Conservation (phyloP, 345 rosid genomes). For the Nephelium lappaceum region DNA sequence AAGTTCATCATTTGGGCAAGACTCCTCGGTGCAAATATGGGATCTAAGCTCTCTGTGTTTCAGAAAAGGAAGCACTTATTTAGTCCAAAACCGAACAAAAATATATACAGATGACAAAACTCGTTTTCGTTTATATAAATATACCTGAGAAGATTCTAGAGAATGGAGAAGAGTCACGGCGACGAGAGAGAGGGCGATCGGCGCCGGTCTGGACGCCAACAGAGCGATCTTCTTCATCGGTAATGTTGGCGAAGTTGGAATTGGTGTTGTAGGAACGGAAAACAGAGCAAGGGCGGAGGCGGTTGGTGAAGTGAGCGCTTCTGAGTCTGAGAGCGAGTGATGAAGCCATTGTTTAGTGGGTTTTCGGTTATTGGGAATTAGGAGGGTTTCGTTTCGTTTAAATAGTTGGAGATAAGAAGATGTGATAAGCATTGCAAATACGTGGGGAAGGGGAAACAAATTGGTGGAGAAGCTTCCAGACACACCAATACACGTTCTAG, state of each 20-base stretch:
- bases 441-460: constrained; percentile 26
- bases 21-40: constrained; percentile 28
- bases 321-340: constrained; percentile 34
- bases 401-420: background rate
- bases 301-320: constrained; percentile 20
- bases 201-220: constrained; percentile 28
- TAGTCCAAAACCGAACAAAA: no score
- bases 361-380: background rate
- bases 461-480: constrained; percentile 25
- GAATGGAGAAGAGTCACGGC: constrained; percentile 9
- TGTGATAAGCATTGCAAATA: background rate
- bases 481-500: background rate
- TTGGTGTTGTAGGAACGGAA: constrained; percentile 49
- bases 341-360: constrained; percentile 36
- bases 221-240: constrained; percentile 24
- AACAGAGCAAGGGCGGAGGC: constrained; percentile 21
- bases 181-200: constrained; percentile 16
- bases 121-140: no score
- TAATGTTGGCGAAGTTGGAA: constrained; percentile 25
- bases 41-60: constrained; percentile 25
- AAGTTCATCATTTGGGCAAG: constrained; percentile 29
- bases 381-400: background rate
- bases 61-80: background rate
- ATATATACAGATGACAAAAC: no score
- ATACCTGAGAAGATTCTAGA: constrained; percentile 33